These are phyloP conservation scores for Talaromyces trachyspermus DNA, from an alignment of 495 filamentous ascomycete species.

Conservation along the genomic window DNA sequence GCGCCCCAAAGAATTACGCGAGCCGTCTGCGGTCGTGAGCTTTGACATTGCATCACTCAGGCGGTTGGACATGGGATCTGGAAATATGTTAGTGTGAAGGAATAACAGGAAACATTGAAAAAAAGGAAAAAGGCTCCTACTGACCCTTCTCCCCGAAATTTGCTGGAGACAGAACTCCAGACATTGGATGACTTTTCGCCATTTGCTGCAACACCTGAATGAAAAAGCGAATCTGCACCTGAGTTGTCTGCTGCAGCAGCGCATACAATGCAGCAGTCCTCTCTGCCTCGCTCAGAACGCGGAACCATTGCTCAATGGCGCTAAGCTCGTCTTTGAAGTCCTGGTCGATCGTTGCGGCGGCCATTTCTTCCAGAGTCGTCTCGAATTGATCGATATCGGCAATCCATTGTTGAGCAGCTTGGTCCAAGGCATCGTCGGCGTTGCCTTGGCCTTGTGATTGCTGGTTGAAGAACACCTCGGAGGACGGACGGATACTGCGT, in stretches of 20 bases:
- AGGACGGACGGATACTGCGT: slow-evolving; percentile 83
- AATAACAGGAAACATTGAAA: not conserved
- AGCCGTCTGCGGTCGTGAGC: slow-evolving; percentile 66
- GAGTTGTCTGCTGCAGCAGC: slow-evolving; percentile 92
- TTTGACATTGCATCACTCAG: slow-evolving; percentile 98
- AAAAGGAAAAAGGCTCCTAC: slow-evolving; percentile 9
- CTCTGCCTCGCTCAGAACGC: slow-evolving; percentile 93
- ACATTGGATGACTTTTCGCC: slow-evolving; percentile 97
- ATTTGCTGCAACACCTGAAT: slow-evolving; percentile 98
- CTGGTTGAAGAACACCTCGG: slow-evolving; percentile 85
- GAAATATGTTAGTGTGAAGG: slow-evolving; percentile 4
- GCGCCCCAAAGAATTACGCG: slow-evolving; percentile 75
- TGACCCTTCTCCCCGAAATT: slow-evolving; percentile 92
- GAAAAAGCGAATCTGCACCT: slow-evolving; percentile 98
- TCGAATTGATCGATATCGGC: slow-evolving; percentile 98
- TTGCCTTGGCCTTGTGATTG: slow-evolving; percentile 55
- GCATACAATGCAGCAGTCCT: slow-evolving; percentile 93
- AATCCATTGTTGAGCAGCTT: slow-evolving; percentile 95
- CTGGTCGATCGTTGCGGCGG: slow-evolving; percentile 92
- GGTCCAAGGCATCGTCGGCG: slow-evolving; percentile 80
- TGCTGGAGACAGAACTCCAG: slow-evolving; percentile 86
- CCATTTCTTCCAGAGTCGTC: slow-evolving; percentile 97
- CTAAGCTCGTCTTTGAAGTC: slow-evolving; percentile 99
- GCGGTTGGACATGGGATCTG: slow-evolving; percentile 96
- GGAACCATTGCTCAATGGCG: slow-evolving; percentile 99